Base-by-base conservation (phyloP, 495 filamentous ascomycete genomes). In the Chlorociboria aeruginascens region DNA sequence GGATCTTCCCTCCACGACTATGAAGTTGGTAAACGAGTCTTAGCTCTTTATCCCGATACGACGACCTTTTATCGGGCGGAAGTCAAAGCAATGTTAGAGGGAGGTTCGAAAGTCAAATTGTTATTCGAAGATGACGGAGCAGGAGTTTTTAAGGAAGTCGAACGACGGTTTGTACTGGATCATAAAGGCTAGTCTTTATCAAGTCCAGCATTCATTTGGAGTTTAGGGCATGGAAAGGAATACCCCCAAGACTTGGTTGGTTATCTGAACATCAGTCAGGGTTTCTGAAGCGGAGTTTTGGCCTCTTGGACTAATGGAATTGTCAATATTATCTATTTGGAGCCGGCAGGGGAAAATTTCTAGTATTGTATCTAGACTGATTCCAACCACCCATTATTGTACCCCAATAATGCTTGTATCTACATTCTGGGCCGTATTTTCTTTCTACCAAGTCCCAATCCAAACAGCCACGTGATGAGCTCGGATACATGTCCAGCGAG, bases 61-160 rank as follows among this genome's bases (percentile, higher is more conserved):
- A 95, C 92, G 2, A 96, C 90, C 0, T 99, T 99, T 58, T 99
- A 99, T 63, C 82, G 86, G 57, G 92, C 93, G 9, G 89, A 96
- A 53, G 90, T 98, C 13, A 89, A 87, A 70, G 81, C 81, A 0
- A 73, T 72, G 48, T 79, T 82, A 31, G 66, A 66, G 2, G 60
- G 61, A 11, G 64, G 62, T 1, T 61, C 66, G n/a, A 70, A 62
- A 42, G 73, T 77, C 11, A 68, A 69, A 45, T 68, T 94, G 50
- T 79, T 85, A 50, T 94, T 94, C 49, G 87, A 94, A 60, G 85
- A 85, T 9, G 87, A 94, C 59, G 85, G 89, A 58, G 85, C 85
- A 54, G 83, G 81, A 44, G 82, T 82, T 55, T 83, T 86, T 48
- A 78, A 85, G 68, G 70, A 75, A 40, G 86, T 92, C 2, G 85